Evolutionary conservation across 164 flowering plant species (phyloP).

Genomic region (Liriodendron chinense): DNA sequence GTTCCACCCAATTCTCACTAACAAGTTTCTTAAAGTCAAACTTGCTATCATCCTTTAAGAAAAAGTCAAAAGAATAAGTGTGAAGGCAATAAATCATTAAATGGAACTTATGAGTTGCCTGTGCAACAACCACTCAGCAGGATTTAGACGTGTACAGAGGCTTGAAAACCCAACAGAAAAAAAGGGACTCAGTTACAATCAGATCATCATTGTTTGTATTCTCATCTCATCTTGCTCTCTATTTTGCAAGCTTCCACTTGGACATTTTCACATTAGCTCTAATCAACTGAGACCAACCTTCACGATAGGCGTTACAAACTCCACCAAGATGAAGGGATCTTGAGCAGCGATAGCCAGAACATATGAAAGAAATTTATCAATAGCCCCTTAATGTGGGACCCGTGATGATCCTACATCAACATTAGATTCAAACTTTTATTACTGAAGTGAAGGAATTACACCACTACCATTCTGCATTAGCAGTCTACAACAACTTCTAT

Average conservation of each 20-base stretch:
- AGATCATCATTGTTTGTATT: too few relatives aligned
- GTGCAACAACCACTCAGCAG: conserved; percentile 2
- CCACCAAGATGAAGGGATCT: conserved; percentile 76
- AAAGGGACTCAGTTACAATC: too few relatives aligned
- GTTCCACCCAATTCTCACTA: too few relatives aligned
- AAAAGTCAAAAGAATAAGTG: too few relatives aligned
- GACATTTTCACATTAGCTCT: neutral
- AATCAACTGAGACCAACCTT: conserved; percentile 46
- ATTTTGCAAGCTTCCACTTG: neutral
- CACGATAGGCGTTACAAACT: conserved; percentile 89
- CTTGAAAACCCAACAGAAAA: too few relatives aligned
- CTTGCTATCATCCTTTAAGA: too few relatives aligned
- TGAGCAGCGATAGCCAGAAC: conserved; percentile 91
- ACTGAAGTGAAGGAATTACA: neutral
- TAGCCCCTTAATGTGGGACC: conserved; percentile 92
- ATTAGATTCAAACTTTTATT: neutral
- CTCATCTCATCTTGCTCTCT: too few relatives aligned
- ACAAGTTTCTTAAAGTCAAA: too few relatives aligned
- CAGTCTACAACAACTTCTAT: too few relatives aligned
- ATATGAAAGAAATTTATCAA: conserved; percentile 85
- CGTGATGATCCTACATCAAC: conserved; percentile 81
- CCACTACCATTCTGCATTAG: neutral
- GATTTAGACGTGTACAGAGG: too few relatives aligned
- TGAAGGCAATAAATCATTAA: too few relatives aligned
- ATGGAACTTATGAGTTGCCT: conserved; percentile 70